Base-by-base conservation (phyloP, 257 asterid genomes). In the Nemophila menziesii region DNA sequence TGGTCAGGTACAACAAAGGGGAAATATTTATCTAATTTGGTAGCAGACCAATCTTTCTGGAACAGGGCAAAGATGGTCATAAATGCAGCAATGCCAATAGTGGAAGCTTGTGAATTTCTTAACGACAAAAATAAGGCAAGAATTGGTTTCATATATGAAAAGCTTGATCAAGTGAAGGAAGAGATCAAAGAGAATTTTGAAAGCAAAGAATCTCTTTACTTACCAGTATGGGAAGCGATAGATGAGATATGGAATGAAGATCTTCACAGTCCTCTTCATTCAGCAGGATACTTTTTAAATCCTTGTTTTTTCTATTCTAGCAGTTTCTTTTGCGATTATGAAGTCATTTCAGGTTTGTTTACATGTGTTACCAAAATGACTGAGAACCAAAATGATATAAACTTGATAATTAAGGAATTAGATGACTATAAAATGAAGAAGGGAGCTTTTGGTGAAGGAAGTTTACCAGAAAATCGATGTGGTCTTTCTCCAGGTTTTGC, bases 101-200 rank as follows among this genome's bases (percentile, higher is more conserved):
- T 70, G 43, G 58, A 60, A 8, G 64, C 59, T 12, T 20, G 79
- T 16, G 68, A 67, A 12, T 55, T 66, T 66, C 40, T 78, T 53
- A 34, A 56, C 16, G 3, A 20, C 18, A 39, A 20, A n/a, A 40
- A 38, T 11, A 63, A 52, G 37, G 72, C 62, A 3, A 70, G 62
- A 21, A 40, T 71, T 16, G 78, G 67, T 19, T 56, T 20, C 33
- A 57, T 84, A 50, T 72, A 75, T 8, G 80, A 84, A 8, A 80
- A 73, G 2, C 56, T 80, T 1, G 84, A 80, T 57, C 82, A 77
- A 39, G 80, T 63, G 1, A 80, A 84, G 58, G 95, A 71, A 52
- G 63, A 63, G 0, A 84, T 84, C 20, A 66, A 56, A 42, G 36
- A 53, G 22, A 82, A 54, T 21, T 57, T 80, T 33, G 43, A 53